These are phyloP conservation scores for Pseudoturritis turrita DNA, from an alignment of 345 rosid species.

Conservation along the genomic window DNA sequence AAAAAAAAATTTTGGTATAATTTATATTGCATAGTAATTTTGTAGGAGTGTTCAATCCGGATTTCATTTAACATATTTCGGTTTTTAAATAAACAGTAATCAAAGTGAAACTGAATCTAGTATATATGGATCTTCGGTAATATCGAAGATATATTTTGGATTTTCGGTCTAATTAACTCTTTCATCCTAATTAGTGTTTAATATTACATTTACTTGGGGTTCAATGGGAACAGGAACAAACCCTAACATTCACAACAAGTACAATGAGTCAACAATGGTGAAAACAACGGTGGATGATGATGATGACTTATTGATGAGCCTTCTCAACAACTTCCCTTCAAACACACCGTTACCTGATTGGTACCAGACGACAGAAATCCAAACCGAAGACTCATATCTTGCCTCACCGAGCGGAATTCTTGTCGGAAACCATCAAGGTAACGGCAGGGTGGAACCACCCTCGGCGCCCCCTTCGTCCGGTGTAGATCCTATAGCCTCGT, in stretches of 20 bases:
- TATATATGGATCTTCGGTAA: neutral
- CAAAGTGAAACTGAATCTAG: neutral
- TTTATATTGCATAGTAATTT: neutral
- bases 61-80: neutral
- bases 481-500: slow-evolving; percentile 31
- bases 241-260: slow-evolving; percentile 6
- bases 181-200: neutral
- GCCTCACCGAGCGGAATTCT: slow-evolving; percentile 11
- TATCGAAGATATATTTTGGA: neutral
- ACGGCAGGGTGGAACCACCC: slow-evolving; percentile 10
- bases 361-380: slow-evolving; percentile 35
- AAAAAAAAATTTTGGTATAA: neutral
- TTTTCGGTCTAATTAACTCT: neutral
- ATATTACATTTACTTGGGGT: neutral
- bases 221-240: slow-evolving; percentile 30
- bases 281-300: slow-evolving; percentile 45
- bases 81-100: neutral
- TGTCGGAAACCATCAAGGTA: slow-evolving; percentile 15
- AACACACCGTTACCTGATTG: slow-evolving; percentile 62
- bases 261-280: slow-evolving; percentile 38
- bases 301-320: slow-evolving; percentile 53
- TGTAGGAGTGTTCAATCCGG: neutral
- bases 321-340: slow-evolving; percentile 63
- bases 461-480: neutral
- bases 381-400: slow-evolving; percentile 18